Evolutionary conservation across 805 yeast species (phyloP).

Genomic region (Nakazawaea wickerhamii): DNA sequence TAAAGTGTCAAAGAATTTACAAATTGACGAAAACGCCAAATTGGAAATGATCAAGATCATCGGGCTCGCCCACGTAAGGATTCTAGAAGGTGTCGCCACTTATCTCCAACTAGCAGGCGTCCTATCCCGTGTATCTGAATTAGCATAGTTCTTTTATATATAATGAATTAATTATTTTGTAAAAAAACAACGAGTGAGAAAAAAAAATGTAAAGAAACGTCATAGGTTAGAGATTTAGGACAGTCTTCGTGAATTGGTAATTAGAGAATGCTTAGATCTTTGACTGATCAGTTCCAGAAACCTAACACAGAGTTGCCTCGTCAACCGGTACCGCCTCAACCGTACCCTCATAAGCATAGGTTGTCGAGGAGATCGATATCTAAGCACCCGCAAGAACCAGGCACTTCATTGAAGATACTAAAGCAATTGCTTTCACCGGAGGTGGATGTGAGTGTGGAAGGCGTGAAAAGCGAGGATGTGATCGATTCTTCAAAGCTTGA

Average conservation of each 20-base stretch:
- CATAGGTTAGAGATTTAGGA: too few species aligned
- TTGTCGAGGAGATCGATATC: slow-evolving; percentile 26
- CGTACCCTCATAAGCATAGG: slow-evolving; percentile 15
- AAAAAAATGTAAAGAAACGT: not conserved
- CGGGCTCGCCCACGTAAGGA: slow-evolving; percentile 88
- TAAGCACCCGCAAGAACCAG: slow-evolving; percentile 17
- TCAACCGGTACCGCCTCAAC: slow-evolving; percentile 2
- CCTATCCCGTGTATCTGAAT: slow-evolving; percentile 50
- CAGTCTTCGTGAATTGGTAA: too few species aligned
- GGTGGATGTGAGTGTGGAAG: slow-evolving; percentile 19
- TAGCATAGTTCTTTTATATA: not conserved
- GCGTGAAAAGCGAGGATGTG: slow-evolving; percentile 18
- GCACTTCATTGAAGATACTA: slow-evolving; percentile 10
- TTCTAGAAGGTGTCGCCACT: slow-evolving; percentile 88
- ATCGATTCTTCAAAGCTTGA: slow-evolving; percentile 15
- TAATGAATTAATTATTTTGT: not conserved
- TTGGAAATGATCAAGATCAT: slow-evolving; percentile 79
- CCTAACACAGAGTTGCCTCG: not conserved
- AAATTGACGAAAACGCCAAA: slow-evolving; percentile 60
- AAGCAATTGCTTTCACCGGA: slow-evolving; percentile 22
- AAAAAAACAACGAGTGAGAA: not conserved
- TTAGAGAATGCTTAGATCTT: not conserved
- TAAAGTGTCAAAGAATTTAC: slow-evolving; percentile 76
- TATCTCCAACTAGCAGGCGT: slow-evolving; percentile 83
- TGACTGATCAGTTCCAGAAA: slow-evolving; percentile 7